These are phyloP conservation scores for Globisporangium splendens DNA, from an alignment of 352 stramenopile species.

Conservation along the genomic window DNA sequence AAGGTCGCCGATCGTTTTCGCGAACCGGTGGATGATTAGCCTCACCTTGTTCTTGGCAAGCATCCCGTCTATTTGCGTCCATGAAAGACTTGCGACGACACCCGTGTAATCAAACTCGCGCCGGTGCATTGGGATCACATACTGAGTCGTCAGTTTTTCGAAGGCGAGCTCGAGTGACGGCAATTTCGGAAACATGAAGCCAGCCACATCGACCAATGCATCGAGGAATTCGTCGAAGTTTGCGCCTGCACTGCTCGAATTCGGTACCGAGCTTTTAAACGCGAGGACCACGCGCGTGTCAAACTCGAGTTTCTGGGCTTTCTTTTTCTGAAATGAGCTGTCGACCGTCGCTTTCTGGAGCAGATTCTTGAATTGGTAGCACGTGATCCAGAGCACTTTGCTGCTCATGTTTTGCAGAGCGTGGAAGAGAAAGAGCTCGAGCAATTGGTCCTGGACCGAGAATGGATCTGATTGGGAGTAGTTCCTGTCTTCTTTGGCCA, in stretches of 20 bases:
- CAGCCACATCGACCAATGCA: constrained; percentile 47
- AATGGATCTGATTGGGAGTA: constrained; percentile 30
- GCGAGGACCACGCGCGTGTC: constrained; percentile 32
- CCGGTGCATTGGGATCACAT: constrained; percentile 40
- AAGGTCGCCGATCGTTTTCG: constrained; percentile 37
- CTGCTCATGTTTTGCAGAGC: constrained; percentile 51
- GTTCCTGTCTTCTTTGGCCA: no score
- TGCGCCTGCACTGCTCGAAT: constrained; percentile 18
- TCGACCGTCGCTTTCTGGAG: constrained; percentile 31
- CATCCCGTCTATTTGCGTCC: constrained; percentile 39
- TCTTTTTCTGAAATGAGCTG: constrained; percentile 15
- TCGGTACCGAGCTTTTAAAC: constrained; percentile 28
- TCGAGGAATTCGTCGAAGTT: constrained; percentile 64
- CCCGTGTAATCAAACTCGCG: constrained; percentile 17
- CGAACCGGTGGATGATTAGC: constrained; percentile 35
- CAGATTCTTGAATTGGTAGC: constrained; percentile 67
- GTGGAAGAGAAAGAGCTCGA: constrained; percentile 59
- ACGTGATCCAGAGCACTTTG: constrained; percentile 39
- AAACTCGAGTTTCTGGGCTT: constrained; percentile 38
- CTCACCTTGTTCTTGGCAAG: constrained; percentile 22
- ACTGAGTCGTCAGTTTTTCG: constrained; percentile 27
- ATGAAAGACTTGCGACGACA: constrained; percentile 21
- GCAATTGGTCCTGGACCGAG: constrained; percentile 53
- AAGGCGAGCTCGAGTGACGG: constrained; percentile 32
- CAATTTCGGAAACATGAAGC: constrained; percentile 32